Percentiles rank a stretch among this genome's conserved stretches.
Conservation (phyloP, 768 basidiomycete species). For the Kwoniella dejecticola region DNA sequence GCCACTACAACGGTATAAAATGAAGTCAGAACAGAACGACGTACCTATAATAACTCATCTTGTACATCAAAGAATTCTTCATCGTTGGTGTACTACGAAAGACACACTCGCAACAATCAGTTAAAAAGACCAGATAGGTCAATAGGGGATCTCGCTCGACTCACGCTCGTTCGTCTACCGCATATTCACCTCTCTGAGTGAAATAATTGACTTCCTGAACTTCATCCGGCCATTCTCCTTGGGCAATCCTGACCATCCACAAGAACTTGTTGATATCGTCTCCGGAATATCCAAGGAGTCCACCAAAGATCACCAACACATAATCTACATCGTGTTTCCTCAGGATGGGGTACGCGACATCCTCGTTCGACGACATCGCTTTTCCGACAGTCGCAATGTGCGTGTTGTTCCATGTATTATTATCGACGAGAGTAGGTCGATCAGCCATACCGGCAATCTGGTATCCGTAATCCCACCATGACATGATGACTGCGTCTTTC, state of each 20-base stretch:
- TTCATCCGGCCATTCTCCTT: slow-evolving; percentile 97
- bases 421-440: slow-evolving; percentile 91
- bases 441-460: slow-evolving; percentile 99
- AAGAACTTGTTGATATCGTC: slow-evolving; percentile 99
- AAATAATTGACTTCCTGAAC: slow-evolving; percentile 95
- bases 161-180: slow-evolving; percentile 77
- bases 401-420: slow-evolving; percentile 99
- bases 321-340: slow-evolving; percentile 96
- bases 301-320: slow-evolving; percentile 95
- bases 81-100: slow-evolving; percentile 66
- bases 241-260: slow-evolving; percentile 82
- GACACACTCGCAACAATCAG: neutral
- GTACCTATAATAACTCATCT: slow-evolving; percentile 94
- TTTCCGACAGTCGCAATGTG: slow-evolving; percentile 99
- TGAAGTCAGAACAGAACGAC: too few species aligned
- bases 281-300: slow-evolving; percentile 88
- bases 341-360: slow-evolving; percentile 94
- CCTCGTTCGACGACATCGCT: slow-evolving; percentile 92
- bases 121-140: neutral
- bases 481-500: slow-evolving; percentile 90
- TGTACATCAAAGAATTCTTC: slow-evolving; percentile 98
- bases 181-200: slow-evolving; percentile 87
- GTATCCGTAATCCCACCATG: slow-evolving; percentile 99
- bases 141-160: slow-evolving; percentile 17
- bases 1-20: neutral